Evolutionary conservation across 176 grass and related monocot species (phyloP).

Genomic region (Lolium perenne): DNA sequence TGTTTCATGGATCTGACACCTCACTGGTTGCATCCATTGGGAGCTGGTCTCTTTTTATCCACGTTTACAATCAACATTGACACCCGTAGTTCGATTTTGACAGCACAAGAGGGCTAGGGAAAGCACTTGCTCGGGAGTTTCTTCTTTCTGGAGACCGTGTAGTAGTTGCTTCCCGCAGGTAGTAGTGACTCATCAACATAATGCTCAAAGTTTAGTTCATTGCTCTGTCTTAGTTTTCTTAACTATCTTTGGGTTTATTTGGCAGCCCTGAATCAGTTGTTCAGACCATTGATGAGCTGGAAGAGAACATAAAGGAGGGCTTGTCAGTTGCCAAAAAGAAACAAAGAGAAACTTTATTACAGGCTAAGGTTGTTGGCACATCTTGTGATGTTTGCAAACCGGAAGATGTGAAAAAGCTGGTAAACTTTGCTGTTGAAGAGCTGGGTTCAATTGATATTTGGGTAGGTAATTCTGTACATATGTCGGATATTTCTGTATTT

Average conservation of each 20-base stretch:
- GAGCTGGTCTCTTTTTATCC: slow-evolving; percentile 26
- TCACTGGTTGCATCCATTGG: background rate
- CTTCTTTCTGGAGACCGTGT: slow-evolving; percentile 97
- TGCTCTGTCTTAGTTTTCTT: slow-evolving; percentile 46
- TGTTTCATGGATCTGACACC: background rate
- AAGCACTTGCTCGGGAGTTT: slow-evolving; percentile 98
- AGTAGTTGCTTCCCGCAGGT: slow-evolving; percentile 96
- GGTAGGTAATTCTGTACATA: slow-evolving; percentile 58
- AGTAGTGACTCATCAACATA: slow-evolving; percentile 38
- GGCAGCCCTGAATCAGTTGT: slow-evolving; percentile 87
- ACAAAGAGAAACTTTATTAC: slow-evolving; percentile 66
- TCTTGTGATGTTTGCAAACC: slow-evolving; percentile 96
- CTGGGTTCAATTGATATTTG: slow-evolving; percentile 96
- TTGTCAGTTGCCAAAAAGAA: slow-evolving; percentile 79
- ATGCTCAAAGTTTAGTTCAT: slow-evolving; percentile 17
- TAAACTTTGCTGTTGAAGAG: slow-evolving; percentile 73
- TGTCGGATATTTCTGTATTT: slow-evolving; percentile 18
- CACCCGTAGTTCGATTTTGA: slow-evolving; percentile 28
- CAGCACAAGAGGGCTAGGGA: slow-evolving; percentile 97
- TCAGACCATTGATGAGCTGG: slow-evolving; percentile 83
- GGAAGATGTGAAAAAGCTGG: slow-evolving; percentile 85
- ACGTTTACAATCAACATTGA: slow-evolving; percentile 31
- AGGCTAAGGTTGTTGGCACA: slow-evolving; percentile 86
- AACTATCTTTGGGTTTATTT: slow-evolving; percentile 50
- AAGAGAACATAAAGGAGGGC: slow-evolving; percentile 80